A percentile compares a stretch with the other conserved stretches of the same genome.
Conservation (phyloP, 176 grass and related monocot genomes). For the Paspalum vaginatum region DNA sequence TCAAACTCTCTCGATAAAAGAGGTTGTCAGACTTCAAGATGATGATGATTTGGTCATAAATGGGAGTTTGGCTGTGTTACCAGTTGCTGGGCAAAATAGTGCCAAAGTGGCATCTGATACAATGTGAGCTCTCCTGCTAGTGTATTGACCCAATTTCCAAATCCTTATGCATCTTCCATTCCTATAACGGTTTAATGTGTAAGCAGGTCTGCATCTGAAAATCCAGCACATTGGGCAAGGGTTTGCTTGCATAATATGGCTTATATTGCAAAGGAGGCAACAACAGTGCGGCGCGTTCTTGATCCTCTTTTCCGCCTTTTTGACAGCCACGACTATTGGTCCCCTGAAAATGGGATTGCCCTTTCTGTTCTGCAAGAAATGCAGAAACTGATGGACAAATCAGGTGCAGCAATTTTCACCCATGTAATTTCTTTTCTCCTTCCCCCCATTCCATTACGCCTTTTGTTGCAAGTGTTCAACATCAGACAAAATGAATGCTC, state of each 20-base stretch:
- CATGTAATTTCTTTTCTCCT: conserved; percentile 49
- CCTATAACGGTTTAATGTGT: conserved; percentile 39
- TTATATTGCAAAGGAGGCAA: conserved; percentile 84
- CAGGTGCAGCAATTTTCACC: conserved; percentile 58
- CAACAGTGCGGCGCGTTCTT: conserved; percentile 81
- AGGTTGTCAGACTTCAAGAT: conserved; percentile 60
- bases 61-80: conserved; percentile 37
- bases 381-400: conserved; percentile 78
- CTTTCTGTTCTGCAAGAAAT: conserved; percentile 87
- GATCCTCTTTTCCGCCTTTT: conserved; percentile 88
- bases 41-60: conserved; percentile 57
- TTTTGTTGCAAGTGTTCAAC: conserved; percentile 7
- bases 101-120: conserved; percentile 64
- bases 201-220: conserved; percentile 67
- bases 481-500: conserved; percentile 11
- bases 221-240: conserved; percentile 78
- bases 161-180: conserved; percentile 5
- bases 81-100: conserved; percentile 49
- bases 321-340: conserved; percentile 79
- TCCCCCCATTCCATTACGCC: background rate
- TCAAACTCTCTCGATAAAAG: conserved; percentile 62
- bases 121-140: conserved; percentile 49
- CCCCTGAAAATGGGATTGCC: conserved; percentile 79
- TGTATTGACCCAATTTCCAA: conserved; percentile 24
- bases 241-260: conserved; percentile 93